Base-by-base conservation (phyloP, 495 filamentous ascomycete genomes). In the Talaromyces liani region DNA sequence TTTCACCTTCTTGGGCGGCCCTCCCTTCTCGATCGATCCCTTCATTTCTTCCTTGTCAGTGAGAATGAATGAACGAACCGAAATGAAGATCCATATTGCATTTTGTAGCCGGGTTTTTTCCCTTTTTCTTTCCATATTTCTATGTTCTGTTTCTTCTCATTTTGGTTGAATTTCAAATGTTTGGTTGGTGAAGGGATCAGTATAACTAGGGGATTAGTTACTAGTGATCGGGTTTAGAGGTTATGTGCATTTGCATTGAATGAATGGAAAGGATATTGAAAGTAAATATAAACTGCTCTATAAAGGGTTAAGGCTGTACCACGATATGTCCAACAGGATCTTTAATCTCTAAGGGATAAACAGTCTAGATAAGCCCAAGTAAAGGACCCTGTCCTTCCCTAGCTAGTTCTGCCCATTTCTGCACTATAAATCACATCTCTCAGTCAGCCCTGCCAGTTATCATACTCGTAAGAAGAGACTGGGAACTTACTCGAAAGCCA, bases 401-500 rank as follows among this genome's bases (percentile, higher is more conserved):
- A 3, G 45, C 45, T 49, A 20, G 9, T 18, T 49, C 16, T 9
- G n/a, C 45, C 45, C n/a, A 49, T 49, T 49, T 49, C 45, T 49
- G 45, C 45, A 20, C 45, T 49, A 0, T 4, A 2, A 0, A 49
- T 49, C 6, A 4, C 36, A 41, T 16, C 36, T 12, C 36, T 41
- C 4, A 5, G 36, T 41, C 36, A 41, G 36, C 14, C 14, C 36
- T 16, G n/a, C 14, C 1, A 41, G 8, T 22, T 6, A 49, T 49
- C n/a, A 49, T 18, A 9, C 6, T 49, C 5, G 5, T 18, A 5
- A 0, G 45, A 22, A 49, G 16, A 22, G 12, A 49, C 5, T 9
- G 16, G 24, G 16, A 33, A 62, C 60, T 20, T 54, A 62, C 60
- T 25, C 29, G 39, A 18, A 33, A 62, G 25, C 60, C 60, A 62